Evolutionary conservation across 176 grass and related monocot species (phyloP), one percentile per base, ranked within the genome.

Genomic region (Pontederia crassipes): DNA sequence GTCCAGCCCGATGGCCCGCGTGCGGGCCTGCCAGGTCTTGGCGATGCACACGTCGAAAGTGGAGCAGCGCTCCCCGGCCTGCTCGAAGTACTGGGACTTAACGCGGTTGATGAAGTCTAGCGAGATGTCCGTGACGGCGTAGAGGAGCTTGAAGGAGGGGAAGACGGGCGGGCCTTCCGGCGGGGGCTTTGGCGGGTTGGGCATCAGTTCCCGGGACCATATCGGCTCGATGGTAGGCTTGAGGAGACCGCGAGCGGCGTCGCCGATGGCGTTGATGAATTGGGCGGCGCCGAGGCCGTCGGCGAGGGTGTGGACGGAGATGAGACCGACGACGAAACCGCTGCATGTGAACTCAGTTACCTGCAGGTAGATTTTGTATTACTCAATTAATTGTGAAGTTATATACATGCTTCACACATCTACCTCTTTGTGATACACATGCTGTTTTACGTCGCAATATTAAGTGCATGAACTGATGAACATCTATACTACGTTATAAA

Each of bases 341-440:
- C 93, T 84, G 16, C 84, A 88, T 4, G 53, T 54, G 79, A 98
- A 98, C 69, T 98, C 87, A 26, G 92, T 97, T 48, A 96, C 86
- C 90, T 95, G 73, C 45, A 8, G 12, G 20, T 29, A n/a, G 3
- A 13, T 54, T 54, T 35, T 45, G 49, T 10, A 29, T 4, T 3
- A 54, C 11, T 14, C 9, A 10, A 67, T 54, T 27, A 51, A 27
- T 10, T 10, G 49, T 12, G 49, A 52, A 52, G 49, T 15, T 12
- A 52, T 10, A 12, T 14, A 52, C 11, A 10, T 52, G 49, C 49
- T 52, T 14, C 12, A 0, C 49, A 52, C 14, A 52, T 10, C 4
- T 4, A 14, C 14, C 49, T 14, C 49, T 52, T 14, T 52, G 3
- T 2, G 12, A 52, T 14, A 52, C 49, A 1, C 49, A 52, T 10